These are phyloP conservation scores for Beta macrorhiza DNA, from an alignment of 179 eudicot genomes.

Conservation along the genomic window DNA sequence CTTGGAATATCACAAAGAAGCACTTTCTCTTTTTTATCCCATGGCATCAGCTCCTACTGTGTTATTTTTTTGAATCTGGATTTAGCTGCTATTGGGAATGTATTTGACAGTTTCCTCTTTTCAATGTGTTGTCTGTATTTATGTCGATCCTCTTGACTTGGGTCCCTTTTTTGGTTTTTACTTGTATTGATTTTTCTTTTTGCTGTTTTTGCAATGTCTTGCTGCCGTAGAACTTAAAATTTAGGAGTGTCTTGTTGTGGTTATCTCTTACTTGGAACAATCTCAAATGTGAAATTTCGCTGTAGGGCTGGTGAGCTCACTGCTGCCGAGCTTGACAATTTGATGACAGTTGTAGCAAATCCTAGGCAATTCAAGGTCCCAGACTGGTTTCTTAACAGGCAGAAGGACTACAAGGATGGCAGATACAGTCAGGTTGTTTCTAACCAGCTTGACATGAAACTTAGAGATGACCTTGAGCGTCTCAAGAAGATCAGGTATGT, in stretches of 20 bases:
- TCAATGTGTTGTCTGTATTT: too few relatives aligned
- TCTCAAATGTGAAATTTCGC: background rate
- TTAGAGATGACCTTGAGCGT: conserved; percentile 90
- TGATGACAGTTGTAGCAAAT: conserved; percentile 75
- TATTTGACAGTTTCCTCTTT: too few relatives aligned
- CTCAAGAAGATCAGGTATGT: conserved; percentile 82
- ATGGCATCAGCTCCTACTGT: too few relatives aligned
- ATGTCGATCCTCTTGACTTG: background rate
- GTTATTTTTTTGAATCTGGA: too few relatives aligned
- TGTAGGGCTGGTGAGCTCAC: conserved; percentile 91
- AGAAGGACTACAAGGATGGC: conserved; percentile 97
- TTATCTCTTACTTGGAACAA: background rate
- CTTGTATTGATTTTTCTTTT: background rate
- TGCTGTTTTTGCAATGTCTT: background rate
- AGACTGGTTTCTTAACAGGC: conserved; percentile 91
- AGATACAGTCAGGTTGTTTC: conserved; percentile 83
- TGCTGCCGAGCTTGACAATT: conserved; percentile 56
- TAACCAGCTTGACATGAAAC: conserved; percentile 86
- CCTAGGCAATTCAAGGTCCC: conserved; percentile 83
- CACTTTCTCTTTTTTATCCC: too few relatives aligned
- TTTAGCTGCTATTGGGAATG: too few relatives aligned
- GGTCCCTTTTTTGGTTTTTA: background rate
- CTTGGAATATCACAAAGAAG: too few relatives aligned
- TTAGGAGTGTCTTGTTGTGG: background rate
- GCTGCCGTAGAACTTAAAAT: background rate